Base-by-base conservation (phyloP, 1,284 basidiomycete genomes). In the Ceratorhiza oryzae-sativae region DNA sequence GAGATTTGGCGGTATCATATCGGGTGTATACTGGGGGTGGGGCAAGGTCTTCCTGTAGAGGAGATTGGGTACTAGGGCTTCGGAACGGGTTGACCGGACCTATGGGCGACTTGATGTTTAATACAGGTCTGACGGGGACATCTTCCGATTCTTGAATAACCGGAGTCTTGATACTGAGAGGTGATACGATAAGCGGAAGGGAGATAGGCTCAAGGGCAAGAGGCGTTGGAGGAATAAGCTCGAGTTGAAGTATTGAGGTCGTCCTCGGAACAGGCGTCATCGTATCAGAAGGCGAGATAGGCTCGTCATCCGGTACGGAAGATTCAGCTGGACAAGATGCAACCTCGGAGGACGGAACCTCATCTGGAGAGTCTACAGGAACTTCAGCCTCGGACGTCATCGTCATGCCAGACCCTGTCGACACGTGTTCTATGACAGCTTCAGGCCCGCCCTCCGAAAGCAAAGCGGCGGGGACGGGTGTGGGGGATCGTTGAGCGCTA, bases 361-460 rank as follows among this genome's bases (percentile, higher is more conserved):
- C 48, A n/a, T n/a, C n/a, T n/a, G 32, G n/a, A 3, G 32, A 5
- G 34, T 15, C 36, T 13, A 39, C 6, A 6, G 36, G 30, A 30
- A 18, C 49, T 15, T n/a, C 36, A 32, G 27, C 27, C 27, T 45
- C 41, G 34, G 49, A 51, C 62, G 34, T 48, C 4, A 42, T 45
- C 12, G 25, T 53, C 48, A 48, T 15, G 25, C 25, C 18, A 9
- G 8, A 34, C 42, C 36, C 65, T 20, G 27, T 9, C 25, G 23
- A 23, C 65, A 39, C 65, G 65, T 68, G 65, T 45, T 34, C 53
- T 39, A 51, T 30, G 41, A 32, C 39, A 27, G 18, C 65, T 42
- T 56, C 53, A 34, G 34, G 36, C n/a, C n/a, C n/a, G n/a, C n/a
- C n/a, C n/a, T n/a, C n/a, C n/a, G n/a, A 49, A 9, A 68, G 51